These are phyloP conservation scores for Phoenix dactylifera DNA, from an alignment of 176 grass and related monocot species.

Conservation along the genomic window DNA sequence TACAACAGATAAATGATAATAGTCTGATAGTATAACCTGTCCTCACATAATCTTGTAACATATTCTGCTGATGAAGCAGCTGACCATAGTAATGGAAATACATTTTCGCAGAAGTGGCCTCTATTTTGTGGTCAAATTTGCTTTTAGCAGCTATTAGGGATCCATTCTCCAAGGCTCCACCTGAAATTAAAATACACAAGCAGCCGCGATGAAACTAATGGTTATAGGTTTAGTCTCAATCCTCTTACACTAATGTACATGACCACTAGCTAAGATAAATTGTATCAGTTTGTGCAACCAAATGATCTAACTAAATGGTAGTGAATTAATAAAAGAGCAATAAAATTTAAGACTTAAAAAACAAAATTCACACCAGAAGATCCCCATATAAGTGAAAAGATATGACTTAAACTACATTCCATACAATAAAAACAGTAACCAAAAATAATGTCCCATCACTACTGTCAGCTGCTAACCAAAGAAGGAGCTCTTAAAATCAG, in stretches of 20 bases:
- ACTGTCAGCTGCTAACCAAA: no score
- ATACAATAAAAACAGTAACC: no score
- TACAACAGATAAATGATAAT: background rate
- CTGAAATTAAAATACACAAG: constrained; percentile 31
- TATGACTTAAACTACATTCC: no score
- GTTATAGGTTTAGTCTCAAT: constrained; percentile 1
- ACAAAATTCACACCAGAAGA: no score
- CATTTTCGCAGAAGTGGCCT: constrained; percentile 93
- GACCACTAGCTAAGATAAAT: background rate
- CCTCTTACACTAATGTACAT: background rate
- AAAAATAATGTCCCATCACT: no score
- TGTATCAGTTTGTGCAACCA: no score
- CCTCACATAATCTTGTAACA: constrained; percentile 99
- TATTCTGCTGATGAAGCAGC: constrained; percentile 97
- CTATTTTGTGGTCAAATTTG: constrained; percentile 98
- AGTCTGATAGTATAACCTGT: constrained; percentile 43
- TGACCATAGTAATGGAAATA: constrained; percentile 99
- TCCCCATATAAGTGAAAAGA: no score
- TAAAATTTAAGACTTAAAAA: no score
- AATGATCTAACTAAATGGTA: no score
- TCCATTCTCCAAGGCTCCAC: constrained; percentile 66
- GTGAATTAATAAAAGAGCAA: no score
- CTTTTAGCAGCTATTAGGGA: constrained; percentile 51
- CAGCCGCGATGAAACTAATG: background rate
- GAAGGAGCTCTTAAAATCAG: no score